Percentiles rank a stretch among this genome's conserved stretches.
phyloP scores from a whole-genome alignment of 164 flowering plant genomes.

The Vitis rupestris region DNA sequence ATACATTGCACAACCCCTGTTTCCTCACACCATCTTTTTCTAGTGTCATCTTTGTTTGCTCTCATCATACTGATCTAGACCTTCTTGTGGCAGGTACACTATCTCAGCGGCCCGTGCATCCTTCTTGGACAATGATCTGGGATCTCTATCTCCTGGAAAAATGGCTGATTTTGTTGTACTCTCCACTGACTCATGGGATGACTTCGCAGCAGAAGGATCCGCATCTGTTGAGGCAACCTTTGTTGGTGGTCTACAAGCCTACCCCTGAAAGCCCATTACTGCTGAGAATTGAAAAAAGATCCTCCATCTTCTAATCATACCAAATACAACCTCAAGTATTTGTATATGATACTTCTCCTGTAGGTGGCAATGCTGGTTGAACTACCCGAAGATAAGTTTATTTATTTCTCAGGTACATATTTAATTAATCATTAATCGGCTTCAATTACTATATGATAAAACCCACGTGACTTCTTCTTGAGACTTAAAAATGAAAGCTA shows the following conservation, averaged over 20 bases:
- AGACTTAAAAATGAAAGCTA: no score
- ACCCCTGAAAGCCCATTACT: slow-evolving; percentile 29
- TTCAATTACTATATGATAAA: no score
- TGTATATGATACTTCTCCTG: not conserved
- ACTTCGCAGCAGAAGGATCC: slow-evolving; percentile 44
- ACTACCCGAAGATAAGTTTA: not conserved
- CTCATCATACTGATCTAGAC: not conserved
- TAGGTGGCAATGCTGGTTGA: not conserved
- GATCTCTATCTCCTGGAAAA: slow-evolving; percentile 84
- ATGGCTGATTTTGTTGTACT: slow-evolving; percentile 88
- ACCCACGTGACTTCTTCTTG: no score
- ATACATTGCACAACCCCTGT: no score
- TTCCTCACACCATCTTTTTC: not conserved
- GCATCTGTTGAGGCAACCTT: slow-evolving; percentile 76
- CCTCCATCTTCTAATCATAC: no score
- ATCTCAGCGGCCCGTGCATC: slow-evolving; percentile 81
- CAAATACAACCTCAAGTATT: no score
- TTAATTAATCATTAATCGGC: no score
- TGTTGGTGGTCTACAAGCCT: slow-evolving; percentile 65
- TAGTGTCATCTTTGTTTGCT: not conserved
- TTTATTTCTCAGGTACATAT: no score
- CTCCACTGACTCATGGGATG: slow-evolving; percentile 64
- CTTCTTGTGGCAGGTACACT: slow-evolving; percentile 60
- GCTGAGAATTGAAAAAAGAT: not conserved
- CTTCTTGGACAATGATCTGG: slow-evolving; percentile 76